These are phyloP conservation scores for Delphinella strobiligena DNA, from an alignment of 2,329 filamentous ascomycete species.

Conservation along the genomic window DNA sequence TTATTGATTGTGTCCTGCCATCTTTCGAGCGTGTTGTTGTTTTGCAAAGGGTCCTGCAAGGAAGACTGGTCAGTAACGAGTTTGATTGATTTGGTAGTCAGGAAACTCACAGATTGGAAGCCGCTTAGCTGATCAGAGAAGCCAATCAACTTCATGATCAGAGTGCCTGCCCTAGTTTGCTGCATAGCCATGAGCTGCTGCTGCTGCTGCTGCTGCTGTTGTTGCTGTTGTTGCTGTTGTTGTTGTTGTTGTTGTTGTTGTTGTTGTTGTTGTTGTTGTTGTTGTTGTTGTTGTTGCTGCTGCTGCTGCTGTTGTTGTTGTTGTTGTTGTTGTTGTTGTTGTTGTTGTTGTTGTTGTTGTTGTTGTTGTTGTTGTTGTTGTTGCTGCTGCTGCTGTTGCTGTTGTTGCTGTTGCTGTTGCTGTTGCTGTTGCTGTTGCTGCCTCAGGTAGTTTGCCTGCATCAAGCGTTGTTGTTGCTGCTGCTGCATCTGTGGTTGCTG, in stretches of 20 bases:
- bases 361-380: constrained; percentile 5
- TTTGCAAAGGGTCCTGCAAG: constrained; percentile 41
- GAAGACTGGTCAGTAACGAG: background rate
- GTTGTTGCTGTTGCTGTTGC: constrained; percentile 25
- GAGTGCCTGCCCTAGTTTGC: constrained; percentile 20
- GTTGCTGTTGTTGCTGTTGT: constrained; percentile 14
- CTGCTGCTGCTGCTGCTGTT: constrained; percentile 19
- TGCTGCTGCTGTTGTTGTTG: constrained; percentile 11
- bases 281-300: constrained; percentile 29
- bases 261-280: constrained; percentile 33
- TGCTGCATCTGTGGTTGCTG: constrained; percentile 23
- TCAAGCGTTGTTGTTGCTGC: constrained; percentile 22
- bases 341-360: constrained; percentile 1
- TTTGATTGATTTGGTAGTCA: background rate
- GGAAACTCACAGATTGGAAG: constrained; percentile 27
- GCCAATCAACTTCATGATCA: constrained; percentile 40
- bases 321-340: constrained; percentile 13
- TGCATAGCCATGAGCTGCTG: constrained; percentile 16
- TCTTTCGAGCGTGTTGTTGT: constrained; percentile 51
- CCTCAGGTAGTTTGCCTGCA: constrained; percentile 25
- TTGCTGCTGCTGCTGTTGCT: constrained; percentile 13
- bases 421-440: constrained; percentile 24
- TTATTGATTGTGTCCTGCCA: constrained; percentile 71
- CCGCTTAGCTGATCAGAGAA: constrained; percentile 45
- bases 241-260: constrained; percentile 16